Evolutionary conservation across 2,329 filamentous ascomycete species (phyloP), one percentile per base, ranked within the genome.

Genomic region (Raffaelea arxii): DNA sequence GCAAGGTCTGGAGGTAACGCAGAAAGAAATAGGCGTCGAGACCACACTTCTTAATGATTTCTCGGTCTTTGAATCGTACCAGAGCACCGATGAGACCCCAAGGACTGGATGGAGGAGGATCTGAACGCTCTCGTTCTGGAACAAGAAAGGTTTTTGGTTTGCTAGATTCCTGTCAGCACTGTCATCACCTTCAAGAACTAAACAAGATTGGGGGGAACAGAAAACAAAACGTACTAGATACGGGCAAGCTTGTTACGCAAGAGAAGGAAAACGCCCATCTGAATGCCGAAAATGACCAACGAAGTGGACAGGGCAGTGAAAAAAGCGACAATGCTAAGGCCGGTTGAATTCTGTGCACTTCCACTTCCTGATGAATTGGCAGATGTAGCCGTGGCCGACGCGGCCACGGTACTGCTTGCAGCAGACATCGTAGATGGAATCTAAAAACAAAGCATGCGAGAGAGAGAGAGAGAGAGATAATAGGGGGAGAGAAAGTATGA

Each of bases 1-100:
- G 75, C 5, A 97, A 78, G 63, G 59, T 76, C 53, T 77, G 77
- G 14, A 80, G 76, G 59, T 95, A 98, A 51, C 94, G 85, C 1
- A 98, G 74, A 63, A 98, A 98, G 70, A 97, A 95, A 67, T 95
- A 98, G 58, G 91, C 89, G 61, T 98, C 92, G 10, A 98, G 77
- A 18, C 92, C 92, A 55, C 91, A 96, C 64, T 96, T 94, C 45
- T 91, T 84, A 57, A 98, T 94, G 55, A 98, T 80, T 55, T 94
- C 87, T 12, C 86, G 74, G 51, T 86, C 76, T 70, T 79, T 63
- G 67, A 86, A 67, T 68, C 81, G 63, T 67, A 86, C 72, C 72
- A 94, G 53, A 69, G 69, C 61, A 64, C 75, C 59, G 55, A 78
- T 53, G 49, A 82, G 63, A 14, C 67, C 68, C 61, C 74, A 69